Base-by-base conservation (phyloP, 208 protist species). In the Trypanosoma avium region DNA sequence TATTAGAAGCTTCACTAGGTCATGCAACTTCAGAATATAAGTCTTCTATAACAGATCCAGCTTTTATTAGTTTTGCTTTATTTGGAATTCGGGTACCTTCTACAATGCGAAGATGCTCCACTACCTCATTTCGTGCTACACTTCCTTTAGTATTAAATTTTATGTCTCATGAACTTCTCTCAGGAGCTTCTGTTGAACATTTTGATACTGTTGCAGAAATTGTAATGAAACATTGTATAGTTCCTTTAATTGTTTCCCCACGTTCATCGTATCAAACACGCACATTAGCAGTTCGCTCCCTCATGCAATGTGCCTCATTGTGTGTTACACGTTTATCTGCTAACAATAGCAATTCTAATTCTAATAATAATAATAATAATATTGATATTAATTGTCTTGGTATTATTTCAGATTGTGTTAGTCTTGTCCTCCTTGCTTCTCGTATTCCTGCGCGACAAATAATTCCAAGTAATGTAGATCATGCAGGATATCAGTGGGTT, bases 71-170 rank as follows among this genome's bases (percentile, higher is more conserved):
- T 46, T 93, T 89, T 54, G 47, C 61, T 32, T 54, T 90, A 0
- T 82, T 89, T 19, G 55, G 77, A 50, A 69, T 87, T 22, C 64
- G 78, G 12, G 64, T 84, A 32, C 79, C 86, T n/a, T 22, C 73
- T n/a, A 75, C 75, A 27, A 75, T 92, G 82, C 69, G 71, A 27
- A 84, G 70, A 30, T 92, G 86, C 81, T 84, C 86, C 0, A 69
- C 75, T 8, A 63, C 74, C n/a, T 64, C 85, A 21, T 93, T 96
- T 61, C 72, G 77, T 40, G 45, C 60, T 3, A 88, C 87, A 19
- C 54, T 96, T 33, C 82, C 86, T 12, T 60, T 70, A n/a, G 67
- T 74, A 22, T 67, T 96, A 10, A 69, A 68, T 35, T 82, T 93
- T 58, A 56, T 93, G 32, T 66, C 81, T 0, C 50, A 76, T 22